Evolutionary conservation across 352 stramenopile genomes (phyloP).

Genomic region (Lagenidium sp.): DNA sequence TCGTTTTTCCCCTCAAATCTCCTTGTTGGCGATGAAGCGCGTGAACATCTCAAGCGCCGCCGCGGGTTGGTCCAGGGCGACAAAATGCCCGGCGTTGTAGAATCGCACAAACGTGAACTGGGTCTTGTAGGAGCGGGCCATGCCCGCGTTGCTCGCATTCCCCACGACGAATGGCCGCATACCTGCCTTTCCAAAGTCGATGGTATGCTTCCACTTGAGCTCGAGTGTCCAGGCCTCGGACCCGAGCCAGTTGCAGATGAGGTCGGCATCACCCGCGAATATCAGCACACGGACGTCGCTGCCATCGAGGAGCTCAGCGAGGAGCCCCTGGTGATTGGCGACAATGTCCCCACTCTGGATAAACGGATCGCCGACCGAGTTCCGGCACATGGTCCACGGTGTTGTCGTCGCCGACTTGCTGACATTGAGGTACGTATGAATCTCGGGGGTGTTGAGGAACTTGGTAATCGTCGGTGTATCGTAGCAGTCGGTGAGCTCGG

Average conservation of each 20-base stretch:
- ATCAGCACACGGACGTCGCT: slow-evolving; percentile 55
- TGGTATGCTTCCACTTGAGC: slow-evolving; percentile 77
- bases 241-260: slow-evolving; percentile 92
- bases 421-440: slow-evolving; percentile 13
- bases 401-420: slow-evolving; percentile 2
- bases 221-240: slow-evolving; percentile 84
- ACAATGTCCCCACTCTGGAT: slow-evolving; percentile 90
- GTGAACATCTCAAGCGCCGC: slow-evolving; percentile 30
- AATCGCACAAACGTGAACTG: slow-evolving; percentile 25
- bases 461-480: slow-evolving; percentile 12
- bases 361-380: slow-evolving; percentile 66
- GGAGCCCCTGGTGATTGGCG: slow-evolving; percentile 80
- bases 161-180: slow-evolving; percentile 1
- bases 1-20: no score
- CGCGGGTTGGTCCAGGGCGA: slow-evolving; percentile 29
- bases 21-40: slow-evolving; percentile 19
- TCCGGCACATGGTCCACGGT: slow-evolving; percentile 81
- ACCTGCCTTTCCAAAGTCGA: slow-evolving; percentile 41
- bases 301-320: slow-evolving; percentile 65
- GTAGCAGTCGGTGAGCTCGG: slow-evolving; percentile 37
- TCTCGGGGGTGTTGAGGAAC: slow-evolving; percentile 29
- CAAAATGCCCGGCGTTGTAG: slow-evolving; percentile 34
- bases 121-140: slow-evolving; percentile 9
- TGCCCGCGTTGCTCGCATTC: slow-evolving; percentile 5
- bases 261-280: slow-evolving; percentile 91